Base-by-base conservation (phyloP, 2,329 filamentous ascomycete species). In the Venturia aucupariae region DNA sequence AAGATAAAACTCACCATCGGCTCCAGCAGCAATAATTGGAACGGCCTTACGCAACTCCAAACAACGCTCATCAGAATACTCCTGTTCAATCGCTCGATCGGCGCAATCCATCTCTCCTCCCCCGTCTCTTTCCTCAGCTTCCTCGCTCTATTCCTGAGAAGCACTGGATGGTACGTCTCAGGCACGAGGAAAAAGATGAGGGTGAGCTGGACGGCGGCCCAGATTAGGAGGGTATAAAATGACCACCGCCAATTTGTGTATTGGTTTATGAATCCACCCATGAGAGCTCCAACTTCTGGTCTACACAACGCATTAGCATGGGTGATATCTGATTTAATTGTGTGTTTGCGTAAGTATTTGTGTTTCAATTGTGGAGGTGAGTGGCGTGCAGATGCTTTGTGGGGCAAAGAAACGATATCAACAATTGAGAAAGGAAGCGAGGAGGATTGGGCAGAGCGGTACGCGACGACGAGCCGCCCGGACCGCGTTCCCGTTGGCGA, bases 201-300 rank as follows among this genome's bases (percentile, higher is more conserved):
- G 13, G 81, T 72, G 61, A 90, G 80, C 70, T 91, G 76, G 8
- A 80, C 75, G n/a, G 81, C 84, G 1, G 86, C 82, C 91, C 90
- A 96, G 61, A 96, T 95, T 61, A 96, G 76, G 66, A 96, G 79
- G 4, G 92, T 82, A 72, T 92, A 96, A 75, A 94, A 92, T 0
- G 87, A 89, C 90, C 90, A 94, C 62, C 89, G 80, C 82, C 91
- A 96, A 64, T 79, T 77, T 3, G 81, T 82, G 69, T 87, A 85
- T 69, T 88, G 84, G 73, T 93, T 93, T 73, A 96, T 91, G 74
- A 95, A 92, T 8, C 90, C 91, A 10, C 90, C 90, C 22, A 89
- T 73, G 62, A 86, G 71, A 10, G 84, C 83, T 0, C 83, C 84
- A 11, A 86, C 63, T 65, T 84, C 81, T 6, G 84, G 83, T 1